phyloP scores from a whole-genome alignment of 495 filamentous ascomycete genomes.

The Aspergillus biplanus region DNA sequence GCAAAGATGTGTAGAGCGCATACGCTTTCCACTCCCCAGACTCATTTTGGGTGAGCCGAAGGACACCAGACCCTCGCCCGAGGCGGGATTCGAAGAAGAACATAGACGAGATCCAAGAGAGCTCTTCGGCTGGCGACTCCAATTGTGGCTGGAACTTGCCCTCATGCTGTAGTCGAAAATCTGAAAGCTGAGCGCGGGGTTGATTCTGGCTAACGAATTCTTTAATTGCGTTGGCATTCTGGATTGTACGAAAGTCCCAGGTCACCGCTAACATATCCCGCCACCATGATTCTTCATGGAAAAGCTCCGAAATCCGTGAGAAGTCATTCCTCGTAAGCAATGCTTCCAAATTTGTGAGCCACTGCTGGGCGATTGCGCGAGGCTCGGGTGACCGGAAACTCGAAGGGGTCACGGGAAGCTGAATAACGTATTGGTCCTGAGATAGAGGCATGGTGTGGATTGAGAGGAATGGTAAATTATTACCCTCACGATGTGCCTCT shows the following conservation, averaged over 20 bases:
- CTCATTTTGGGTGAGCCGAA: constrained; percentile 54
- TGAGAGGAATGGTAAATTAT: neutral
- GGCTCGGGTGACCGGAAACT: constrained; percentile 27
- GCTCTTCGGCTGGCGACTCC: constrained; percentile 43
- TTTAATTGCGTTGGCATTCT: constrained; percentile 51
- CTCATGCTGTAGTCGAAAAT: constrained; percentile 45
- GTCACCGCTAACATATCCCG: constrained; percentile 63
- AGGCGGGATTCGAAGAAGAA: constrained; percentile 55
- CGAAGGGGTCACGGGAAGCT: constrained; percentile 34
- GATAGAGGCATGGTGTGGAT: constrained; percentile 22
- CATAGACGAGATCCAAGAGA: constrained; percentile 56
- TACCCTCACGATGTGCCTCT: no score
- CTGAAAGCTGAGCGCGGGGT: constrained; percentile 35
- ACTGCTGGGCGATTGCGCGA: constrained; percentile 38
- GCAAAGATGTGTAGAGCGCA: constrained; percentile 62
- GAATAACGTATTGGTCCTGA: constrained; percentile 35
- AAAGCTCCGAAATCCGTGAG: constrained; percentile 37
- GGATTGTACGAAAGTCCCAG: constrained; percentile 61
- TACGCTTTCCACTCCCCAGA: constrained; percentile 65
- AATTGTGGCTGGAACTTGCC: constrained; percentile 46
- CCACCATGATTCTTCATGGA: constrained; percentile 64
- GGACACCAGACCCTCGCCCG: constrained; percentile 60
- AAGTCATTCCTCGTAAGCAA: constrained; percentile 28
- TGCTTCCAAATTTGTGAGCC: constrained; percentile 36
- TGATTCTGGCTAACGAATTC: constrained; percentile 48